Conservation (phyloP, 2,329 filamentous ascomycete genomes). For the Penicillium oxalicum region DNA sequence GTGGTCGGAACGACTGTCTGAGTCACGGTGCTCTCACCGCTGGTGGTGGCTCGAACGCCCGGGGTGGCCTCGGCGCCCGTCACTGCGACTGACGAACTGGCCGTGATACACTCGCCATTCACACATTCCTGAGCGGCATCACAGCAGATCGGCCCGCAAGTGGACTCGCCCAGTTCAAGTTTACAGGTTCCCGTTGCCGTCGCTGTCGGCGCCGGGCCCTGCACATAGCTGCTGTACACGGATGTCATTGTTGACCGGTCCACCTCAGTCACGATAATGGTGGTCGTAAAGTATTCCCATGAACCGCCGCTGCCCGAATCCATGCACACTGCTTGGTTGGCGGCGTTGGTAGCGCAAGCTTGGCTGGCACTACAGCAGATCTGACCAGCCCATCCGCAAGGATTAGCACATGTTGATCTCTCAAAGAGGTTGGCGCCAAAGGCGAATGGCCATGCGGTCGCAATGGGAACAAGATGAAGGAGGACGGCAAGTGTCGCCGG, state of each 20-base stretch:
- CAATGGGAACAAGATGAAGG: conserved; percentile 14
- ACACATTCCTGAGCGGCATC: conserved; percentile 40
- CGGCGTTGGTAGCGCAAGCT: conserved; percentile 47
- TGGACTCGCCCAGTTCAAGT: conserved; percentile 38
- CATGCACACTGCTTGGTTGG: conserved; percentile 46
- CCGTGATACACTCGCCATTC: conserved; percentile 36
- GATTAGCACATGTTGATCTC: conserved; percentile 40
- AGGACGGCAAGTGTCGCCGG: conserved; percentile 27
- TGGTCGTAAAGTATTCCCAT: conserved; percentile 55
- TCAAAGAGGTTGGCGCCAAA: conserved; percentile 21
- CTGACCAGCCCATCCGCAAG: conserved; percentile 49
- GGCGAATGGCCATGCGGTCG: conserved; percentile 29
- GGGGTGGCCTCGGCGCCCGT: conserved; percentile 34
- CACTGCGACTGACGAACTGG: conserved; percentile 36
- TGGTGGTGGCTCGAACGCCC: conserved; percentile 42
- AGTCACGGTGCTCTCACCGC: conserved; percentile 39
- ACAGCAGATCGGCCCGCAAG: conserved; percentile 44
- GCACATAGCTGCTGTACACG: conserved; percentile 45
- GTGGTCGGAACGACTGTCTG: conserved; percentile 37
- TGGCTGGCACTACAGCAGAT: conserved; percentile 45
- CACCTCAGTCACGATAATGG: conserved; percentile 49
- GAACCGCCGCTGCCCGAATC: conserved; percentile 20
- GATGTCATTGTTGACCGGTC: conserved; percentile 49
- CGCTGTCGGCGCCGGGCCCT: conserved; percentile 21
- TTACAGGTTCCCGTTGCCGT: conserved; percentile 40